Base-by-base conservation (phyloP, 225 moss, liverwort and hornwort genomes). In the Bryoerythrophyllum caledonicum region DNA sequence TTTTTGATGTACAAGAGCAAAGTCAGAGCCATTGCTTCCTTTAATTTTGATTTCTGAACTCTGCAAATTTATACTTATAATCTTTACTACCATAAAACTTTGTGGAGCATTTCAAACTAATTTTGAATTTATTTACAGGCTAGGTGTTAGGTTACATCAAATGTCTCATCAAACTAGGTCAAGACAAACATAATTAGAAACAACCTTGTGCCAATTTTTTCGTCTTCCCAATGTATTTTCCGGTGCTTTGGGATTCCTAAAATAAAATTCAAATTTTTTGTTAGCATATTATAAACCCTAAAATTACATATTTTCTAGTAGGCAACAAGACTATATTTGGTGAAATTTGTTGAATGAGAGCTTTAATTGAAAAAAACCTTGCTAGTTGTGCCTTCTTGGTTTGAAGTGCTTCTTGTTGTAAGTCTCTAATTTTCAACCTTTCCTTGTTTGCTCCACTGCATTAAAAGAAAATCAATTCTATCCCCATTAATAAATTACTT, bases 401-500 rank as follows among this genome's bases (percentile, higher is more conserved):
- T 28, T 65, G 54, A 23, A 74, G 2, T 27, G 16, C 25, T 19
- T 76, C 53, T 51, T 24, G 0, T 77, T 60, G 74, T 6, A 77
- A 21, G 8, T 74, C 70, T 65, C 11, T 65, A 20, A 37, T 26
- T 55, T 77, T 84, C 5, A 65, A 23, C 60, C 80, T 74, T 44
- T 84, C 77, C 53, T 74, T 60, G 0, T 84, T 84, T 69, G 84
- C 80, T 70, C 84, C 77, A 66, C 74, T 80, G 13, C 8, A 66
- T 37, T 10, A 3, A 17, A 58, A 56, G 0, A 41, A 2, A 20
- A 23, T 0, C 8, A 10, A 66, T 11, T 2, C 0, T 4, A 53
- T 37, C 2, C 14, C 1, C 0, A 4, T 1, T 2, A 41, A 14
- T 2, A 34, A 57, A 16, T 11, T 0, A 1, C 15, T 1, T 4